Evolutionary conservation across 2,329 filamentous ascomycete genomes (phyloP), one percentile per base, ranked within the genome.

Genomic region (Phoma sp.): DNA sequence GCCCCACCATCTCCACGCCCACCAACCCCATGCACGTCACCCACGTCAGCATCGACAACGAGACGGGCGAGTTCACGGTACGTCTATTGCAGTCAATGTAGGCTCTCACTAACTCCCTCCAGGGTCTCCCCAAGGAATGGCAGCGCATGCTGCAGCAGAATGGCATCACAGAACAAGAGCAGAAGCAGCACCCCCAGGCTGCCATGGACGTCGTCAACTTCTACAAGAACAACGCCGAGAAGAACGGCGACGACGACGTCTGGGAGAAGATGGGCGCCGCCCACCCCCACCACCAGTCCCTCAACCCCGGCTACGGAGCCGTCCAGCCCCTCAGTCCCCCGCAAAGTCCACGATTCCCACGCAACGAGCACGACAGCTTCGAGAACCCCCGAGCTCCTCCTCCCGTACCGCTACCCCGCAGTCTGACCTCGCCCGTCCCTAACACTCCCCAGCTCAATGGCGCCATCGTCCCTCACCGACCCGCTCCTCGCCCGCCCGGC

Each of bases 11-110:
- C 69, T 98, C 95, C n/a, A 91, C 92, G 33, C 95, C 95, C 50
- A 93, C 96, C 77, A 98, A 99, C 70, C 95, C 95, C 43, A 92
- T 98, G 57, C 95, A 98, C 78, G 91, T 99, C 68, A 98, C 94
- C 53, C 95, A 99, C 77, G 95, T 99, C 63, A 94, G 94, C 67
- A 97, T 96, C 75, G 94, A 99, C 77, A 96, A 95, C 78, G 85
- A 91, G 69, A 98, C 95, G 3, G 95, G 95, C 64, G 91, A 96
- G 78, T 99, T 96, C 76, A 98, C 94, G 54, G 92, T 96, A 82
- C 58, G 74, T 75, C 2, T 1, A 9, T 9, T 29, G 27, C 27
- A 4, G 22, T 6, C 22, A 6, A 13, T 7, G 12, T 29, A 29
- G 25, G 1, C 15, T 12, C 48, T 33, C 33, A 57, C 71, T 71